These are phyloP conservation scores for Saccharomycopsis selenospora DNA, from an alignment of 805 yeast species.

Conservation along the genomic window DNA sequence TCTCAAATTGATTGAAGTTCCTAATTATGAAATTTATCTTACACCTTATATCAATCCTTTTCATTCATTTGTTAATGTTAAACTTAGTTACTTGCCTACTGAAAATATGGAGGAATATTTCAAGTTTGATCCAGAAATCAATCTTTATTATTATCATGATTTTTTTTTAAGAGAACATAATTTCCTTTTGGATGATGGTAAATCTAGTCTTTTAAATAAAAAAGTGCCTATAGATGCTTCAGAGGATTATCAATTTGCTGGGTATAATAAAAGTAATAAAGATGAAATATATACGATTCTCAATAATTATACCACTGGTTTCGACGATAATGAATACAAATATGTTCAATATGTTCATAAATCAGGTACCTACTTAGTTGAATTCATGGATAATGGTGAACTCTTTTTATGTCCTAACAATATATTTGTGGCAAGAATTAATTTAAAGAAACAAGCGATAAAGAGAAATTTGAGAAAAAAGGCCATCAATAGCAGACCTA, in stretches of 20 bases:
- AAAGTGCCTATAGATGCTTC: slow-evolving; percentile 21
- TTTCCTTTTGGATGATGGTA: slow-evolving; percentile 74
- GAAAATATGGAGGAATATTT: slow-evolving; percentile 19
- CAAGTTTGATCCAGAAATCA: slow-evolving; percentile 34
- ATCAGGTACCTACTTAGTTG: slow-evolving; percentile 87
- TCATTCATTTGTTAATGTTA: slow-evolving; percentile 71
- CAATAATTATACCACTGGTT: neutral
- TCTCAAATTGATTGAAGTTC: slow-evolving; percentile 33
- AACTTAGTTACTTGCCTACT: slow-evolving; percentile 68
- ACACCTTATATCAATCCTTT: slow-evolving; percentile 78
- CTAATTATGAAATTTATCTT: slow-evolving; percentile 34
- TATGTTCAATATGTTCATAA: slow-evolving; percentile 85
- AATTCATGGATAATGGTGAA: slow-evolving; percentile 70
- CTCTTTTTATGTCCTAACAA: slow-evolving; percentile 83
- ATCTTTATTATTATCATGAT: slow-evolving; percentile 69
- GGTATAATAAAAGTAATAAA: neutral
- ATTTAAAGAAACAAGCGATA: slow-evolving; percentile 35
- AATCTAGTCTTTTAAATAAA: slow-evolving; percentile 32
- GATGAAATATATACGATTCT: neutral
- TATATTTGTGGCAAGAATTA: slow-evolving; percentile 68
- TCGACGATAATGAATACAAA: slow-evolving; percentile 10
- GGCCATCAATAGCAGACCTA: neutral
- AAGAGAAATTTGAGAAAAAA: neutral
- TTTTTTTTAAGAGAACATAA: slow-evolving; percentile 62
- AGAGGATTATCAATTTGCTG: neutral